A percentile compares a stretch with the other conserved stretches of the same genome.
These are phyloP conservation scores for Monosporozyma solicola DNA, from an alignment of 805 yeast genomes.

Conservation along the genomic window DNA sequence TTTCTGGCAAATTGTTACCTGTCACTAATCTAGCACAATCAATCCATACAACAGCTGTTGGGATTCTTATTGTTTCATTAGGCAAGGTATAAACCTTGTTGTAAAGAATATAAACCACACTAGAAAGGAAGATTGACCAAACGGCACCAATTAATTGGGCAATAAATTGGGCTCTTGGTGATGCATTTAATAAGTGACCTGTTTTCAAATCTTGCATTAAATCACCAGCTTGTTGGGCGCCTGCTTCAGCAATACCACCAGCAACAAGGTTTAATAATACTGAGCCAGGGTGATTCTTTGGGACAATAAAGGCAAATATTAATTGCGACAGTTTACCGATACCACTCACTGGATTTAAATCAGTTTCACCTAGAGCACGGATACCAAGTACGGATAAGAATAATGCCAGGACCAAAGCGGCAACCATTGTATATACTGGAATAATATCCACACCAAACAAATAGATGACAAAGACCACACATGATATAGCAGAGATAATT, in stretches of 20 bases:
- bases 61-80: conserved; percentile 69
- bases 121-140: conserved; percentile 73
- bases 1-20: conserved; percentile 82
- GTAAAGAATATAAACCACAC: conserved; percentile 76
- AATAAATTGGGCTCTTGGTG: conserved; percentile 82
- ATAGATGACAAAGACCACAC: conserved; percentile 52
- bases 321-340: conserved; percentile 91
- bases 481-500: conserved; percentile 52
- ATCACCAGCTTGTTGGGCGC: conserved; percentile 98
- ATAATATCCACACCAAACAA: conserved; percentile 59
- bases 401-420: conserved; percentile 68
- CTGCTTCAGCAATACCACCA: conserved; percentile 97
- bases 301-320: conserved; percentile 73
- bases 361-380: conserved; percentile 93
- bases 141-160: conserved; percentile 86
- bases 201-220: conserved; percentile 95
- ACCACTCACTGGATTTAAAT: conserved; percentile 92
- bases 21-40: conserved; percentile 91
- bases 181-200: conserved; percentile 84
- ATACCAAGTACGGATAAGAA: conserved; percentile 80
- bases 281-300: conserved; percentile 65
- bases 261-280: conserved; percentile 82
- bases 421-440: conserved; percentile 59
- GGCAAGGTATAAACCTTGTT: conserved; percentile 81
- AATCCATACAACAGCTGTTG: conserved; percentile 94